These are phyloP conservation scores for Tulasnella sp. DNA, from an alignment of 768 basidiomycete genomes.

Conservation along the genomic window DNA sequence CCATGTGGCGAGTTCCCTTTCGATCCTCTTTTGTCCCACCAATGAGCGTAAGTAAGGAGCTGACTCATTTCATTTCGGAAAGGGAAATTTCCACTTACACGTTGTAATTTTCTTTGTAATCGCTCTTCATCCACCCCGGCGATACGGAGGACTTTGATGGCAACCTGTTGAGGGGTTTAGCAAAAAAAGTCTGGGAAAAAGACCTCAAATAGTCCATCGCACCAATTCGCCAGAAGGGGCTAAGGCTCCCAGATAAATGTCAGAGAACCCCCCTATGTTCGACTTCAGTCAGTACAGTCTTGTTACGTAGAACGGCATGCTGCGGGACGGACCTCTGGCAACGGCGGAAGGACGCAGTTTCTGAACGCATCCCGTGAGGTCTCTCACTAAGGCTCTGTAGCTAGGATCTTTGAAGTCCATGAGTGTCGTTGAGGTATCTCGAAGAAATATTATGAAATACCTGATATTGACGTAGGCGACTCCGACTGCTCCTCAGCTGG, in stretches of 20 bases:
- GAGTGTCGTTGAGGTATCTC: not conserved
- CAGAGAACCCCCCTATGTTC: not conserved
- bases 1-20: slow-evolving; percentile 12
- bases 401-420: not conserved
- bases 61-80: not conserved
- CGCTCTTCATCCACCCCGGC: not conserved
- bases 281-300: not conserved
- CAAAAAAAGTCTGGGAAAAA: not conserved
- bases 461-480: not conserved
- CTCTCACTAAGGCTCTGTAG: slow-evolving; percentile 8
- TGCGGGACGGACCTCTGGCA: slow-evolving; percentile 4
- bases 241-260: slow-evolving; percentile 17
- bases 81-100: not conserved
- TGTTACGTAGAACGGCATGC: not conserved
- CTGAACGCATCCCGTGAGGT: not conserved
- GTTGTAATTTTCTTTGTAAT: slow-evolving; percentile 20
- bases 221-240: slow-evolving; percentile 1
- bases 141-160: slow-evolving; percentile 24
- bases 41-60: not conserved
- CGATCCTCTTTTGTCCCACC: not conserved
- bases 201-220: not conserved
- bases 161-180: slow-evolving; percentile 1
- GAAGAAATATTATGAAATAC: not conserved
- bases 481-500: slow-evolving; percentile 4
- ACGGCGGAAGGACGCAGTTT: not conserved